These are phyloP conservation scores for Suhomyces taliae DNA, from an alignment of 1,139 yeast genomes.

Conservation along the genomic window DNA sequence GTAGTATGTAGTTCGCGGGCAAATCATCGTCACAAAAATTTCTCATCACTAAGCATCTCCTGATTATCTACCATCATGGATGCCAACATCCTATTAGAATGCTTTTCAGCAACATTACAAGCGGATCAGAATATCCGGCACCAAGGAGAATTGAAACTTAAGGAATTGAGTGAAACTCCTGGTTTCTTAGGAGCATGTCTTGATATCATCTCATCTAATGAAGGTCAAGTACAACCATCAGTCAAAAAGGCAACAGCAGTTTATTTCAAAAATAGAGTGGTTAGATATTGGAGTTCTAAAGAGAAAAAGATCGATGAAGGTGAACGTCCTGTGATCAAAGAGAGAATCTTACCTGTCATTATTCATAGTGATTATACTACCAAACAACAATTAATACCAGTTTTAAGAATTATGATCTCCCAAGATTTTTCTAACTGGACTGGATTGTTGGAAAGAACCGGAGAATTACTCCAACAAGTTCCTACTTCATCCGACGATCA, in stretches of 20 bases:
- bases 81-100: slow-evolving; percentile 61
- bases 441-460: slow-evolving; percentile 56
- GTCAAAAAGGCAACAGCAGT: slow-evolving; percentile 82
- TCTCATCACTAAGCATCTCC: slow-evolving; percentile 1
- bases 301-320: slow-evolving; percentile 50
- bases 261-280: slow-evolving; percentile 76
- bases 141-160: slow-evolving; percentile 69
- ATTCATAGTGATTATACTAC: slow-evolving; percentile 45
- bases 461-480: slow-evolving; percentile 51
- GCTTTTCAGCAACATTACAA: slow-evolving; percentile 80
- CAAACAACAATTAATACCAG: slow-evolving; percentile 68
- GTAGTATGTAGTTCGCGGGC: not conserved
- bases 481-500: slow-evolving; percentile 22
- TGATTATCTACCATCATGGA: slow-evolving; percentile 49
- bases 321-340: slow-evolving; percentile 73
- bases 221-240: slow-evolving; percentile 49
- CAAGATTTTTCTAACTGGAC: slow-evolving; percentile 82
- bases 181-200: slow-evolving; percentile 86
- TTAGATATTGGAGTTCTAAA: slow-evolving; percentile 57
- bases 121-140: slow-evolving; percentile 62
- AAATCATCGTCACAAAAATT: slow-evolving; percentile 7
- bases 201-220: slow-evolving; percentile 53
- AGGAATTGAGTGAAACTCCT: slow-evolving; percentile 53
- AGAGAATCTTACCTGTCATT: slow-evolving; percentile 51
- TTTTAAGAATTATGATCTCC: slow-evolving; percentile 62